Base-by-base conservation (phyloP, 176 grass and related monocot genomes). In the Chrysopogon serrulatus region DNA sequence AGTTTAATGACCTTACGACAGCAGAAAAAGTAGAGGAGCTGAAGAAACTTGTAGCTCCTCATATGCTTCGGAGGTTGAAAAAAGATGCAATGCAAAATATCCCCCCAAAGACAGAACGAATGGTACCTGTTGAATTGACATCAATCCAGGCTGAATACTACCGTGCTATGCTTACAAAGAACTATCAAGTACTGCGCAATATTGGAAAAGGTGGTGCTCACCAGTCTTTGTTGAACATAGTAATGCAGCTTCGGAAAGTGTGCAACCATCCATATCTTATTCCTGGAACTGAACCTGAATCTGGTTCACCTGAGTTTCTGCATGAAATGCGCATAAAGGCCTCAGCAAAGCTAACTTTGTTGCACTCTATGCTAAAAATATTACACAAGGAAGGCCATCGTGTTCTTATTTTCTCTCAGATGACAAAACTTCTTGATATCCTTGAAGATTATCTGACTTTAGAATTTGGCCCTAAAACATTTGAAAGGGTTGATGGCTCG, bases 261-360 rank as follows among this genome's bases (percentile, higher is more conserved):
- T 99, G 96, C 86, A 99, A 99, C 70, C 96, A 99, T 90, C 96
- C 96, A 36, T 99, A 99, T 84, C 91, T 99, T 87, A 99, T 99
- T 81, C 65, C 87, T 91, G 96, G 96, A 83, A 99, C 96, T 53
- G 96, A 99, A 91, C 96, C 96, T 43, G 87, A 96, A 80, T 94
- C 89, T 85, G 96, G 96, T 61, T 92, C 96, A 68, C 60, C 68
- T 2, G 90, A 99, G 39, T 99, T 99, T 81, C 85, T 99, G 73
- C 96, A 99, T 51, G 96, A 99, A 86, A 99, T 99, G 93, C 90
- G 91, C 21, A 99, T 99, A 77, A 99, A 99, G 86, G 96, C 96
- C 73, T 99, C 96, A 67, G 96, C 96, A 57, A 99, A 99, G 74
- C 71, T 99, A 71, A 78, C 90, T 32, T 79, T 99, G 37, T 83